Base-by-base conservation (phyloP, 192 early-diverging fungal genomes). In the Umbelopsis vinacea region DNA sequence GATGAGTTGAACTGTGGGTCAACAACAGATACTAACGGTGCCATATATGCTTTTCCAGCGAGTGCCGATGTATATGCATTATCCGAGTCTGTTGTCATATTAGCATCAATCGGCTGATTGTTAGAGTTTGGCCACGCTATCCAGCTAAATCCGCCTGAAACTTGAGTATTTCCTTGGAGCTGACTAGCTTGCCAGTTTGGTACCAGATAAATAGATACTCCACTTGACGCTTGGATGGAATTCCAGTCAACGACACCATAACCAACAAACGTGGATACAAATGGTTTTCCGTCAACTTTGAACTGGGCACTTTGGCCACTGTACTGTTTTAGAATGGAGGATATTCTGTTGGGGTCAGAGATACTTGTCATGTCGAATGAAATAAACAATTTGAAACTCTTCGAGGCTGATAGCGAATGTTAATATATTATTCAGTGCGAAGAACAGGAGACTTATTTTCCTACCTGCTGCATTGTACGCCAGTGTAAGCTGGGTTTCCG, bases 291-390 rank as follows among this genome's bases (percentile, higher is more conserved):
- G 35, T 37, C 57, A 6, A 63, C 57, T 38, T 63, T 63, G 29
- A 63, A 63, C 33, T 63, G 57, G 35, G 57, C 57, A 37, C 57
- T 63, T 63, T 63, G 57, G 17, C 57, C n/a, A 63, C 29, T 63
- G 26, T 37, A 63, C 17, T 29, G 26, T 26, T 63, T 63, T 19
- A 63, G 17, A 19, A 63, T 63, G 33, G 15, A 37, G 12, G 57
- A 63, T 3, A 63, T 63, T 37, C 57, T 29, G 33, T 12, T 63
- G 14, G 57, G 57, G 33, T 63, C 57, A 12, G 57, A 38, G 33
- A 63, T 63, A 19, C 57, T 63, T 15, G 57, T 63, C 57, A 63
- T 63, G 33, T 63, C 57, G 35, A 63, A 63, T 17, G 57, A 63
- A 37, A 63, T 63, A 12, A 63, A 63, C 17, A 63, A 12, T 17